phyloP scores from a whole-genome alignment of 164 flowering plant species.

The Annona cherimola region DNA sequence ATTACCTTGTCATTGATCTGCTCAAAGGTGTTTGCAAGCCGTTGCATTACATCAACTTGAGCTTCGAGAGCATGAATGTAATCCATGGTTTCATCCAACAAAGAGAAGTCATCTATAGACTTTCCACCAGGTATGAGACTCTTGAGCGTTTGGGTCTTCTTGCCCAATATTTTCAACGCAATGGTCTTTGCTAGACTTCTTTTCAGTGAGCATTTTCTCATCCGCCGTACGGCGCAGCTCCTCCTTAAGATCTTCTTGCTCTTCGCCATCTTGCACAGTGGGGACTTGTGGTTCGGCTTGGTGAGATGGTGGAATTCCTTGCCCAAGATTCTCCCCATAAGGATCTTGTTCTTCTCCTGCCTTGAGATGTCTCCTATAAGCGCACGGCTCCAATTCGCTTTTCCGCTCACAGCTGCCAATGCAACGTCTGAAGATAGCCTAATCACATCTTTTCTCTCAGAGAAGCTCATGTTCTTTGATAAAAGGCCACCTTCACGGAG shows the following conservation, averaged over 20 bases:
- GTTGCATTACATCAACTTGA: conserved; percentile 75
- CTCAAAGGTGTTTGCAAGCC: conserved; percentile 34
- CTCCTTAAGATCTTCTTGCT: conserved; percentile 47
- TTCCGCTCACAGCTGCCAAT: conserved; percentile 54
- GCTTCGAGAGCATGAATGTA: conserved; percentile 56
- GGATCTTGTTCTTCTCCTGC: conserved; percentile 12
- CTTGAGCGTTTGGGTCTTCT: conserved; percentile 49
- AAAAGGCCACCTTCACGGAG: conserved; percentile 21
- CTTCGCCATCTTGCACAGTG: conserved; percentile 17
- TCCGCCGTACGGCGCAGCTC: conserved; percentile 16
- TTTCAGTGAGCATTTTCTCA: conserved; percentile 11
- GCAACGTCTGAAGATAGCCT: conserved; percentile 48
- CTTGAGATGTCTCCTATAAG: conserved; percentile 37
- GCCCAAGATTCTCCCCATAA: conserved; percentile 33
- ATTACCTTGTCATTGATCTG: conserved; percentile 17
- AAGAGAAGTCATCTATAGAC: conserved; percentile 41
- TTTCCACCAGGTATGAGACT: conserved; percentile 69
- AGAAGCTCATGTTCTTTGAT: conserved; percentile 1
- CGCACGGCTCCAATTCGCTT: conserved; percentile 71
- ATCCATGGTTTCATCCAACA: conserved; percentile 67
- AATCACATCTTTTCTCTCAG: background rate
- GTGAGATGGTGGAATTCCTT: conserved; percentile 5
- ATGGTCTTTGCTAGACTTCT: conserved; percentile 18
- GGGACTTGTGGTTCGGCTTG: conserved; percentile 1
- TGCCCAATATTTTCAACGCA: conserved; percentile 49